Conservation (phyloP, 495 filamentous ascomycete genomes). For the Talaromyces thailandensis region DNA sequence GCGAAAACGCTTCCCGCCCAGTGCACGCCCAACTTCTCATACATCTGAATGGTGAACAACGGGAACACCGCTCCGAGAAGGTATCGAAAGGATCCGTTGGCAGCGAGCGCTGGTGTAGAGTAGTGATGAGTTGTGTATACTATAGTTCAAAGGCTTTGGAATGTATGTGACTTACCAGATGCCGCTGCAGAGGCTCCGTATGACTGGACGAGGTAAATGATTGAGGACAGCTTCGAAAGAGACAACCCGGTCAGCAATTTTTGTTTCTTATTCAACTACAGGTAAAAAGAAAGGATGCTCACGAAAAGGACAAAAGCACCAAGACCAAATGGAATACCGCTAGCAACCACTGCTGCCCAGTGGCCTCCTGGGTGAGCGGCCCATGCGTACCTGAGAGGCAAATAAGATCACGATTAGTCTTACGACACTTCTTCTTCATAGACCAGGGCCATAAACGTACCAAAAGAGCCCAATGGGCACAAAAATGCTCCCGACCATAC, state of each 20-base stretch:
- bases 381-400: conserved; percentile 3
- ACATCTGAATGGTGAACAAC: conserved; percentile 17
- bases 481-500: conserved; percentile 48
- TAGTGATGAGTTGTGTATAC: conserved; percentile 44
- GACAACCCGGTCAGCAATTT: neutral
- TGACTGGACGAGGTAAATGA: conserved; percentile 41
- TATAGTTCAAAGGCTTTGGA: conserved; percentile 27
- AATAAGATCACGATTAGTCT: neutral
- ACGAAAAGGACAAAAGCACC: conserved; percentile 4
- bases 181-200: conserved; percentile 46
- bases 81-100: conserved; percentile 50
- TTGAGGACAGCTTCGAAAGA: neutral
- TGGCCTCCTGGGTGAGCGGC: neutral
- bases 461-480: conserved; percentile 35
- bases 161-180: conserved; percentile 11
- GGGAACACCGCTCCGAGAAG: conserved; percentile 49
- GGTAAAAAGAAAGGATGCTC: neutral
- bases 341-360: neutral
- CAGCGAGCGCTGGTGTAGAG: conserved; percentile 46
- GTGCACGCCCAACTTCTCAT: neutral
- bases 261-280: no score
- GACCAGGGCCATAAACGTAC: neutral
- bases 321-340: conserved; percentile 4
- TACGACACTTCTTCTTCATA: neutral
- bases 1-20: conserved; percentile 10